A percentile compares a stretch with the other conserved stretches of the same genome.
phyloP scores from a whole-genome alignment of 768 basidiomycete species.

The Russula dissimulans region DNA sequence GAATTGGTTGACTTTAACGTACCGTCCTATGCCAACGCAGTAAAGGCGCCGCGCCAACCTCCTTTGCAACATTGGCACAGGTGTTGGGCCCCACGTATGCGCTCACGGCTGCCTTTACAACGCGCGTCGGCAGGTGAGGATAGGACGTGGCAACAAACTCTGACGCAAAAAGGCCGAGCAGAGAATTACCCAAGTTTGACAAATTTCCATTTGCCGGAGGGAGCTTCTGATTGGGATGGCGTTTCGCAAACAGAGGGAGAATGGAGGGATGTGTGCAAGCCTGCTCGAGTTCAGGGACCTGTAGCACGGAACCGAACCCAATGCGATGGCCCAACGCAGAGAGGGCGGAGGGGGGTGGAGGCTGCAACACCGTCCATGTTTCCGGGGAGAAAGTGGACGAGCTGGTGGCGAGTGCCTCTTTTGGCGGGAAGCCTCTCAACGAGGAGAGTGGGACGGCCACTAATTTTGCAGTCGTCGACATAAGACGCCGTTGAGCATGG shows the following conservation, averaged over 20 bases:
- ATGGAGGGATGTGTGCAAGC: slow-evolving; percentile 77
- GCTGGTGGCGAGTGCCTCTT: slow-evolving; percentile 34
- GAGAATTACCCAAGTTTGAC: slow-evolving; percentile 69
- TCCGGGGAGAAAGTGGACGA: slow-evolving; percentile 46
- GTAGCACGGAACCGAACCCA: slow-evolving; percentile 53
- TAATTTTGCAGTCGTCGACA: slow-evolving; percentile 38
- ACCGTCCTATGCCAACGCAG: slow-evolving; percentile 78
- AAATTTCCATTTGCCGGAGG: slow-evolving; percentile 70
- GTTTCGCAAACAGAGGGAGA: slow-evolving; percentile 42
- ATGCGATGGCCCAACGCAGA: slow-evolving; percentile 69
- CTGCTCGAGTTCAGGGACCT: slow-evolving; percentile 48
- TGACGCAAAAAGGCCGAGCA: slow-evolving; percentile 83
- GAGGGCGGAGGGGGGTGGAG: slow-evolving; percentile 61
- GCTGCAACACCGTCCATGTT: slow-evolving; percentile 62
- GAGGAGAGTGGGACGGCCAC: slow-evolving; percentile 48
- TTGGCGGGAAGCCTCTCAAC: slow-evolving; percentile 52
- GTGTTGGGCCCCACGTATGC: slow-evolving; percentile 84
- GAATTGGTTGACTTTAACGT: slow-evolving; percentile 23
- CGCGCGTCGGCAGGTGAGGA: slow-evolving; percentile 87
- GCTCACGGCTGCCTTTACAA: slow-evolving; percentile 83
- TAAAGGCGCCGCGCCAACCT: slow-evolving; percentile 71
- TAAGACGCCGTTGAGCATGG: slow-evolving; percentile 49
- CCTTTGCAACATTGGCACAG: slow-evolving; percentile 76
- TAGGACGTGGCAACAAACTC: slow-evolving; percentile 75
- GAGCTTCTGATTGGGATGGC: slow-evolving; percentile 44